These are phyloP conservation scores for Juglanconis sp. DNA, from an alignment of 2,329 filamentous ascomycete species.

Conservation along the genomic window DNA sequence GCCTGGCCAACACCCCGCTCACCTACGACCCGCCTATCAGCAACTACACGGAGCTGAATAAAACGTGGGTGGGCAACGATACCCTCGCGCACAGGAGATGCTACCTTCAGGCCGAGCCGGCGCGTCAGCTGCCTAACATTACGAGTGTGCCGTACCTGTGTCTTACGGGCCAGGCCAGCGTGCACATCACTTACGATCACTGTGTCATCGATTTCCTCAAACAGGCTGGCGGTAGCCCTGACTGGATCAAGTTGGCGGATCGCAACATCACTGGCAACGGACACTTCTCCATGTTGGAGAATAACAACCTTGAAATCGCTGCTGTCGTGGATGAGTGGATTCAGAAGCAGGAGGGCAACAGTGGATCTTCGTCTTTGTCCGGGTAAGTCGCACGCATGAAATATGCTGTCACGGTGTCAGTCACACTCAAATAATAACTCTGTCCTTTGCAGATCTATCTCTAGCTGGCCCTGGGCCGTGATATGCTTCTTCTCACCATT, in stretches of 20 bases:
- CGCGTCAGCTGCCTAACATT: constrained; percentile 41
- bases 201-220: constrained; percentile 47
- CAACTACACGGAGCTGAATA: constrained; percentile 23
- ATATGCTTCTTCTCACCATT: background rate
- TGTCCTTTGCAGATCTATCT: background rate
- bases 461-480: background rate
- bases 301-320: constrained; percentile 32
- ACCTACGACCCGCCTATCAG: constrained; percentile 27
- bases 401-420: background rate
- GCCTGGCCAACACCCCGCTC: constrained; percentile 27
- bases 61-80: constrained; percentile 26
- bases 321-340: constrained; percentile 17
- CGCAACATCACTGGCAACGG: constrained; percentile 47
- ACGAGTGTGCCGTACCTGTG: constrained; percentile 42
- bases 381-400: background rate
- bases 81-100: constrained; percentile 20
- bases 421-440: background rate
- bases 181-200: constrained; percentile 50
- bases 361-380: background rate
- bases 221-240: constrained; percentile 43
- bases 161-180: constrained; percentile 46
- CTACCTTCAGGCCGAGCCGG: constrained; percentile 28
- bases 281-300: constrained; percentile 47
- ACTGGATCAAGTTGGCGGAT: constrained; percentile 42
- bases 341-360: constrained; percentile 3